Conservation (phyloP, 495 filamentous ascomycete genomes). For the Staphylotrichum tortipilum region DNA sequence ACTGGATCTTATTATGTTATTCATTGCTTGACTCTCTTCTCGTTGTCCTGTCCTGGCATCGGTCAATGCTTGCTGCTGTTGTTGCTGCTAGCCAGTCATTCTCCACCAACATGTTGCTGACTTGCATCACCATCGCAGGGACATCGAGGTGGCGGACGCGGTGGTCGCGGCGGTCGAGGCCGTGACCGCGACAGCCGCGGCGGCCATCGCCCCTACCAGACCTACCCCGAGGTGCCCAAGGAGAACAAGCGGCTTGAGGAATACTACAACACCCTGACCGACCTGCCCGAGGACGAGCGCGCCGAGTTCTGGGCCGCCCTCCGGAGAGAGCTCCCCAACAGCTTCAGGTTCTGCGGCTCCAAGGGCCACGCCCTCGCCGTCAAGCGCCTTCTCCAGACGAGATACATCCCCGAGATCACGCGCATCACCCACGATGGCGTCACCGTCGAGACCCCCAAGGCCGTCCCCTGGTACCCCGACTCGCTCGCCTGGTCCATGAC, state of each 20-base stretch:
- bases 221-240: constrained; percentile 53
- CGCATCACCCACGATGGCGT: constrained; percentile 71
- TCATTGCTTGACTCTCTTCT: too few species aligned
- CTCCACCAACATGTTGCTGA: too few species aligned
- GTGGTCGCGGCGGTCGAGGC: constrained; percentile 13
- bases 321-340: constrained; percentile 79
- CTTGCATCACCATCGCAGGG: constrained; percentile 6
- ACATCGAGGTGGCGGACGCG: constrained; percentile 16
- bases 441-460: constrained; percentile 66
- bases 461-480: constrained; percentile 87
- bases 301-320: constrained; percentile 74
- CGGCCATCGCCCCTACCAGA: constrained; percentile 28
- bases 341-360: constrained; percentile 91
- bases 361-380: constrained; percentile 86
- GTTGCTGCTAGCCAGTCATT: too few species aligned
- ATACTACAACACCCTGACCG: constrained; percentile 71
- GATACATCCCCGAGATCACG: constrained; percentile 81
- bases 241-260: constrained; percentile 68
- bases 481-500: constrained; percentile 93
- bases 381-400: constrained; percentile 71
- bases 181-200: constrained; percentile 14
- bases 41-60: too few species aligned
- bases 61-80: too few species aligned
- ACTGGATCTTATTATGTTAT: too few species aligned
- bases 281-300: constrained; percentile 64